Evolutionary conservation across 2,329 filamentous ascomycete genomes (phyloP), one percentile per base, ranked within the genome.

Genomic region (Acrocalymma vagum): DNA sequence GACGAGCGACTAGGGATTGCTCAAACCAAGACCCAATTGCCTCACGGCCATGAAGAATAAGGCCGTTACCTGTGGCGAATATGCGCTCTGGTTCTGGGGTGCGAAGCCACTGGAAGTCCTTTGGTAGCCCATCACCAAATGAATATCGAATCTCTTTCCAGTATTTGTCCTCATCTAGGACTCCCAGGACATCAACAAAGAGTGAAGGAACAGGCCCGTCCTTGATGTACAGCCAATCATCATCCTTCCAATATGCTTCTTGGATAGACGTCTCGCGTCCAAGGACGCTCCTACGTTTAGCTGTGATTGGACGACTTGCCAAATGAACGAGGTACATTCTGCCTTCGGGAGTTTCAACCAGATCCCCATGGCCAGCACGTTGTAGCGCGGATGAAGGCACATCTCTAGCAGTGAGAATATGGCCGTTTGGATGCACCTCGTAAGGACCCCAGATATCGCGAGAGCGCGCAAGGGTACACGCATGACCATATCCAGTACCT

Each of bases 211-310:
- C 42, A 9, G 55, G 78, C 0, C 80, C 80, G 42, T 78, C 67
- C 61, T 82, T 82, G 29, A 84, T 70, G 42, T 82, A 82, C 6
- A 83, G 70, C 81, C 81, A 84, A 53, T 79, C 80, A 34, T 84
- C 78, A 11, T 78, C 63, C 10, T 24, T 44, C 81, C 81, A 84
- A 57, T 72, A 76, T 0, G 75, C 79, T 48, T 81, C 77, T 52
- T 84, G 81, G 21, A 84, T 78, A 1, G 40, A 39, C 7, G 42
- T 49, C 29, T 62, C 58, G 3, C 58, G 53, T 4, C 58, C 58
- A n/a, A 62, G 49, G 7, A 59, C 55, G 30, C 54, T 59, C 5
- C 52, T 48, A 2, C 48, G 38, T 14, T 37, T 32, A 24, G 58
- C 42, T 4, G 57, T 56, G 9, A 41, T 55, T 8, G 57, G 55